Evolutionary conservation across 1,284 basidiomycete species (phyloP), one percentile per base, ranked within the genome.

Genomic region (Pyrrhoderma lamaoense): DNA sequence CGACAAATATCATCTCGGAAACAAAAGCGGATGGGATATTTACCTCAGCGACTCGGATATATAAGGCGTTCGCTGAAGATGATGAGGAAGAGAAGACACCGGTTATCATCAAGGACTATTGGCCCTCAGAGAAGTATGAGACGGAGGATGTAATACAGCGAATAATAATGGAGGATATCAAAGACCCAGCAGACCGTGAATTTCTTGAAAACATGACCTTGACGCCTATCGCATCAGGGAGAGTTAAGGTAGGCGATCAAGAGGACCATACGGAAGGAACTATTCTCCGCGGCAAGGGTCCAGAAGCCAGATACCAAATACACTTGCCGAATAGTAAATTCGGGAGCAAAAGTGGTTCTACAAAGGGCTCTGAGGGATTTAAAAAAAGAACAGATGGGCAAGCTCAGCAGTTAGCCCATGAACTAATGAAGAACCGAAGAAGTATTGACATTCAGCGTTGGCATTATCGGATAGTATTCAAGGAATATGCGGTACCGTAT

Each of bases 401-500:
- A n/a, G n/a, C n/a, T n/a, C n/a, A n/a, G n/a, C n/a, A n/a, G n/a
- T n/a, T n/a, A n/a, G n/a, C 22, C 35, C n/a, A 13, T 8, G 16
- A 22, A 18, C 5, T 19, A 23, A 3, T n/a, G 27, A 11, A 31
- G 11, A 31, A 31, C 11, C 7, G 27, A 11, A 31, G 27, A 31
- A 13, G 39, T 18, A 36, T 19, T 23, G 27, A 14, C 40, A 16
- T 16, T 8, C 19, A 38, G 19, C 47, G 36, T 13, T 39, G 8
- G 36, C 47, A 49, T 14, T 49, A 49, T 40, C 37, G 47, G 21
- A 25, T 49, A 21, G 36, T 49, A 19, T 49, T 49, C 2, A 42
- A 49, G 21, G 14, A 49, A 36, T 16, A 25, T 39, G 47, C 36
- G 21, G 39, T n/a, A 7, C 34, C 35, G 13, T 21, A 21, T 11